Evolutionary conservation across 2,329 filamentous ascomycete species (phyloP).

Genomic region (Verticillium zaregamsianum): DNA sequence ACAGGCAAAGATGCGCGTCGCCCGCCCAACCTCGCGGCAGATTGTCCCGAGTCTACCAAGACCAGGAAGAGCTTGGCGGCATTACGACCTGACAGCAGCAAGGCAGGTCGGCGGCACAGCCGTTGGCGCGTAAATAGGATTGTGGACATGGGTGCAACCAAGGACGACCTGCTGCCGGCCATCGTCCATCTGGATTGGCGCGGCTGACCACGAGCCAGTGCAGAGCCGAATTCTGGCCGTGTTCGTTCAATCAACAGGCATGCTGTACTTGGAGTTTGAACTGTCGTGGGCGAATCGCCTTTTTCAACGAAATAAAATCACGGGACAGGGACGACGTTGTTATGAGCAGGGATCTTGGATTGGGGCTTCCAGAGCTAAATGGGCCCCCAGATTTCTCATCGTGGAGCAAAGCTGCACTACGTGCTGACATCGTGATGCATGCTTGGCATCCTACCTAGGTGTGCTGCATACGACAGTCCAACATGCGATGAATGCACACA

Average conservation of each 20-base stretch:
- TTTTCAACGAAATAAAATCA: background rate
- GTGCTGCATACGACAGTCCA: background rate
- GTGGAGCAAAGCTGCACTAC: background rate
- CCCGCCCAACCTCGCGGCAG: conserved; percentile 4
- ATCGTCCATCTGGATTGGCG: background rate
- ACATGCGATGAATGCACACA: no score
- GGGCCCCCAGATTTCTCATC: background rate
- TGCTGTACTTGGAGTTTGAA: background rate
- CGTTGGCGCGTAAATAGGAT: background rate
- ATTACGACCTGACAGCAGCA: background rate
- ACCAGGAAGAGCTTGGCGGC: conserved; percentile 6
- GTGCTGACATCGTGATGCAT: background rate
- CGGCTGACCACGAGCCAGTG: background rate
- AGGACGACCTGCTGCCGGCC: no score
- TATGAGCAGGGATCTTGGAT: background rate
- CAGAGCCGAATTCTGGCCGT: background rate
- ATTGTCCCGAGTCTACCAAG: conserved; percentile 5
- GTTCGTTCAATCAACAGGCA: background rate
- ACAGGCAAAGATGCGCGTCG: background rate
- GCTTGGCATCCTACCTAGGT: background rate
- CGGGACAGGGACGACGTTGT: background rate
- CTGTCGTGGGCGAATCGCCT: background rate
- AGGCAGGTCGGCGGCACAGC: background rate
- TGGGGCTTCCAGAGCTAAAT: background rate
- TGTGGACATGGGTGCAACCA: no score